A percentile compares a stretch with the other conserved stretches of the same genome.
Evolutionary conservation across 2,329 filamentous ascomycete genomes (phyloP).

Genomic region (Aspergillus sp.): DNA sequence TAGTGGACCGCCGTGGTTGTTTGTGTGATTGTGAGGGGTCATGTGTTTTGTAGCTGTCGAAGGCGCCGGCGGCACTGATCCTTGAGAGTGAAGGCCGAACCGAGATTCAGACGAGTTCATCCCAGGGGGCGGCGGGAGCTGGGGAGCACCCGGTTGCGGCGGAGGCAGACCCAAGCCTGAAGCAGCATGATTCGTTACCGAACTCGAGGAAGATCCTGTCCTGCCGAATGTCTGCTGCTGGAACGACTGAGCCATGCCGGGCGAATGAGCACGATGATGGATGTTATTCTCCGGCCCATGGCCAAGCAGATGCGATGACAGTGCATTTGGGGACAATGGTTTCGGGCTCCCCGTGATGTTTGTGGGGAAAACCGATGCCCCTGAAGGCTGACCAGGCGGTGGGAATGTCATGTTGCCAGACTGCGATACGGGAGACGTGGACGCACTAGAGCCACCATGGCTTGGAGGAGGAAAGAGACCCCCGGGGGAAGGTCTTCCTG

Average conservation of each 20-base stretch:
- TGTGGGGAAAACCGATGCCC: slow-evolving; percentile 67
- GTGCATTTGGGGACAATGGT: slow-evolving; percentile 60
- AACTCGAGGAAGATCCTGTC: slow-evolving; percentile 23
- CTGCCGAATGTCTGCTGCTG: slow-evolving; percentile 39
- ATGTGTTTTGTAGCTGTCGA: slow-evolving; percentile 39
- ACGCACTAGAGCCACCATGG: slow-evolving; percentile 58
- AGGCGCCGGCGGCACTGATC: slow-evolving; percentile 35
- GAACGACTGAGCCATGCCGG: slow-evolving; percentile 45
- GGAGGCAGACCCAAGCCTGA: slow-evolving; percentile 38
- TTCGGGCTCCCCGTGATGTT: slow-evolving; percentile 85
- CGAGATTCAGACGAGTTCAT: slow-evolving; percentile 46
- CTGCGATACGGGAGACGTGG: slow-evolving; percentile 55
- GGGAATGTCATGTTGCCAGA: slow-evolving; percentile 42
- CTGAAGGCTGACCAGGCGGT: slow-evolving; percentile 41
- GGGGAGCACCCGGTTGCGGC: slow-evolving; percentile 42
- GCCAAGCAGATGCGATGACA: slow-evolving; percentile 41
- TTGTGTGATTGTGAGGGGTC: slow-evolving; percentile 37
- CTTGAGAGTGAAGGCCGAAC: slow-evolving; percentile 44
- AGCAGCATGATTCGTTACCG: slow-evolving; percentile 27
- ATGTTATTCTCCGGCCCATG: slow-evolving; percentile 37
- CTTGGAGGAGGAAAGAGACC: slow-evolving; percentile 64
- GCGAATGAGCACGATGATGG: slow-evolving; percentile 47
- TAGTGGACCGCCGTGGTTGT: slow-evolving; percentile 34
- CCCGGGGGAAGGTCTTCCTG: slow-evolving; percentile 51
- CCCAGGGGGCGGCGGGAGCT: slow-evolving; percentile 47